A percentile compares a stretch with the other conserved stretches of the same genome.
These are phyloP conservation scores for Trichoderma erinaceum DNA, from an alignment of 495 filamentous ascomycete species.

Conservation along the genomic window DNA sequence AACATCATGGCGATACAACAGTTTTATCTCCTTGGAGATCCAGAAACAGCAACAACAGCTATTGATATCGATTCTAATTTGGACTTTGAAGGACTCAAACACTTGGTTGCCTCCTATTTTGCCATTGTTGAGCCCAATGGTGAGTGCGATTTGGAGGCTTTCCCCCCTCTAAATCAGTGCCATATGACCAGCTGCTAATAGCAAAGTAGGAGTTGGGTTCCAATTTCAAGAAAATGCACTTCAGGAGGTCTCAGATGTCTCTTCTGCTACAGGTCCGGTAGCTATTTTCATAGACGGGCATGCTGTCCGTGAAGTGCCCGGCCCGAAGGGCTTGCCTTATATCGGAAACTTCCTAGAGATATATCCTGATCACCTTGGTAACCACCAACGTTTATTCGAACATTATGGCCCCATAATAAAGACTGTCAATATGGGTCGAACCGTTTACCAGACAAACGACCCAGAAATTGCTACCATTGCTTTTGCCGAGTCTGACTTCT, in stretches of 20 bases:
- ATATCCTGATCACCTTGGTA: constrained; percentile 53
- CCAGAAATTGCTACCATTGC: constrained; percentile 36
- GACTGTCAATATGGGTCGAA: constrained; percentile 47
- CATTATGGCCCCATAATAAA: constrained; percentile 49
- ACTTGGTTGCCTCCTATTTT: background rate
- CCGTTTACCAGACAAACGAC: constrained; percentile 46
- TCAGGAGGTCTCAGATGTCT: background rate
- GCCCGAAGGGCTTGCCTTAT: constrained; percentile 42
- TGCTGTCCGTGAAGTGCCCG: constrained; percentile 20
- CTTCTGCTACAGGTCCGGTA: background rate
- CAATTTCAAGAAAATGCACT: background rate
- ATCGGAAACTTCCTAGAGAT: constrained; percentile 51
- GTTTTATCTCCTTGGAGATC: background rate
- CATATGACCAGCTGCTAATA: background rate
- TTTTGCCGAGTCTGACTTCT: constrained; percentile 43
- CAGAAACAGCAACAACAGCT: background rate
- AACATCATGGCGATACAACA: background rate
- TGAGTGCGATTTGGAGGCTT: background rate
- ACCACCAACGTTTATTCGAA: constrained; percentile 50
- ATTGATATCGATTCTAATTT: background rate
- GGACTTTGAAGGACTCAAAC: background rate
- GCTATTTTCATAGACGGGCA: background rate
- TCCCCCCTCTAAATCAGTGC: background rate
- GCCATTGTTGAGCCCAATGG: background rate
- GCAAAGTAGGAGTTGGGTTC: background rate